phyloP scores from a whole-genome alignment of 805 yeast genomes.

The Saccharomycopsis oosterbeekiorum region DNA sequence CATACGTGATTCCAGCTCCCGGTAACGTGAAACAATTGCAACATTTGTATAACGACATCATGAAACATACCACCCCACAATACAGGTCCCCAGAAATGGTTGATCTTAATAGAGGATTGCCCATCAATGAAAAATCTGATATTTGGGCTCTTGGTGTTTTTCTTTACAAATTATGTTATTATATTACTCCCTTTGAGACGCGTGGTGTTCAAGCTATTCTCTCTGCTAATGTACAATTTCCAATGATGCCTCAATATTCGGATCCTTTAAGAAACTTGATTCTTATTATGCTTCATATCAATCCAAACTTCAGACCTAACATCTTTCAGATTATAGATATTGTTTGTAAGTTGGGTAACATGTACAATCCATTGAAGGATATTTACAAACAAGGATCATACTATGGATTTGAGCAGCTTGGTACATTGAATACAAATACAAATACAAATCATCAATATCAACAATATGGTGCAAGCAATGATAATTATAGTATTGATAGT shows the following conservation, averaged over 20 bases:
- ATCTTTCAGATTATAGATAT: conserved; percentile 64
- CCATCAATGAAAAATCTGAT: conserved; percentile 75
- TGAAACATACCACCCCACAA: conserved; percentile 79
- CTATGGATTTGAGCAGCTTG: conserved; percentile 3
- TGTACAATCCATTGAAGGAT: conserved; percentile 35
- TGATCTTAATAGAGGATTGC: conserved; percentile 54
- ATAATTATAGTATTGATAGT: not conserved
- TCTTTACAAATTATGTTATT: conserved; percentile 67
- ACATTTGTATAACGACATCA: conserved; percentile 52
- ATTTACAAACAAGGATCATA: conserved; percentile 40
- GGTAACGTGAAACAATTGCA: conserved; percentile 49
- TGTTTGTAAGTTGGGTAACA: conserved; percentile 49
- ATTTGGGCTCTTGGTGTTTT: conserved; percentile 81
- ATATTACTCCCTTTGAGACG: conserved; percentile 72
- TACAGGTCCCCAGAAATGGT: conserved; percentile 82
- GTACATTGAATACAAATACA: not conserved
- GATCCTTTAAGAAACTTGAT: conserved; percentile 56
- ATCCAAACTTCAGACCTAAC: conserved; percentile 66
- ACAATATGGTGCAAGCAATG: not conserved
- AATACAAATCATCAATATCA: not conserved
- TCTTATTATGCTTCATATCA: conserved; percentile 47
- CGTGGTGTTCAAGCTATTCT: conserved; percentile 52
- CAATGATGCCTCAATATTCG: conserved; percentile 48
- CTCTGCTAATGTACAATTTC: conserved; percentile 43
- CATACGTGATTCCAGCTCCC: conserved; percentile 55